Evolutionary conservation across 2,329 filamentous ascomycete genomes (phyloP).

Genomic region (Aureobasidium lini): DNA sequence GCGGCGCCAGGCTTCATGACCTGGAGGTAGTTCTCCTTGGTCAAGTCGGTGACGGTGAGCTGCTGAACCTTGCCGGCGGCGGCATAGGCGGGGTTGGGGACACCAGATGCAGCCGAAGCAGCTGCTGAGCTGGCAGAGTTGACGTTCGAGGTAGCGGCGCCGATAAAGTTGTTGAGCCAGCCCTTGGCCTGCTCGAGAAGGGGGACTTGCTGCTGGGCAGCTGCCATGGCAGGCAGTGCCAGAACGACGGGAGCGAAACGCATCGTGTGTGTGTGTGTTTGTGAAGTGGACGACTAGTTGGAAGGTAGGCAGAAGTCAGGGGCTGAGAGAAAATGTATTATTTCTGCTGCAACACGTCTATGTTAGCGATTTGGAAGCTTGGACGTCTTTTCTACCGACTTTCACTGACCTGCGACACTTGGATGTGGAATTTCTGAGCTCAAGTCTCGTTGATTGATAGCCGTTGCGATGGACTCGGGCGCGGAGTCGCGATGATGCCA

Average conservation of each 20-base stretch:
- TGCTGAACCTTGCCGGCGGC: slow-evolving; percentile 41
- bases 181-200: slow-evolving; percentile 54
- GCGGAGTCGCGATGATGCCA: not conserved
- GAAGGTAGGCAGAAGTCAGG: not conserved
- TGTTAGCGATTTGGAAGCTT: not conserved
- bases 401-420: slow-evolving; percentile 7
- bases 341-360: not conserved
- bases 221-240: slow-evolving; percentile 42
- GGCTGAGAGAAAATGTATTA: not conserved
- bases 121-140: slow-evolving; percentile 29
- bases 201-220: slow-evolving; percentile 52
- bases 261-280: slow-evolving; percentile 31
- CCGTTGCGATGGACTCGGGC: not conserved
- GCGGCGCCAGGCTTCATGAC: slow-evolving; percentile 57
- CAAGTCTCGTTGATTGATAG: not conserved
- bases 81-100: slow-evolving; percentile 40
- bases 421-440: not conserved
- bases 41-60: slow-evolving; percentile 51
- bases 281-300: not conserved
- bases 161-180: slow-evolving; percentile 48
- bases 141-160: slow-evolving; percentile 45
- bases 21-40: slow-evolving; percentile 63
- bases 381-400: not conserved
- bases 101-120: slow-evolving; percentile 33
- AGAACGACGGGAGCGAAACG: slow-evolving; percentile 47